Base-by-base conservation (phyloP, 768 basidiomycete species). In the Suillus ampliporus region DNA sequence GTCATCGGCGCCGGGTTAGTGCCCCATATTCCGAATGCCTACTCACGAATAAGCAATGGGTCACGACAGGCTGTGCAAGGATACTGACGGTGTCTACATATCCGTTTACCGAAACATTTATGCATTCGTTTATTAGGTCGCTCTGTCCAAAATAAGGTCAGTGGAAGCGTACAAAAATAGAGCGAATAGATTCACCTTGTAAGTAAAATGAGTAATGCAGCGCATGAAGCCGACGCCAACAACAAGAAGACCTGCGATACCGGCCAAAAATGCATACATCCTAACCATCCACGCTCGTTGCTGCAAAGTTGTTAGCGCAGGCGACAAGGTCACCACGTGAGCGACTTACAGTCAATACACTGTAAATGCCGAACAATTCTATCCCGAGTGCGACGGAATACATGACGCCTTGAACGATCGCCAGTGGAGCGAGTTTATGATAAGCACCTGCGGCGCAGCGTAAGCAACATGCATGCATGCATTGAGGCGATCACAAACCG, bases 131-230 rank as follows among this genome's bases (percentile, higher is more conserved):
- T 28, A 94, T 80, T 60, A 92, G 78, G 34, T 85, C 82, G 53
- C 77, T 76, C 91, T 91, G 62, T 1, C 41, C 57, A 21, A 56
- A 31, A 31, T 31, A 31, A 9, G 2, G 51, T 28, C 21, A 21
- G 14, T 46, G 23, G 47, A 31, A 5, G 60, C 10, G 50, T 37
- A 11, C 19, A 4, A 40, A n/a, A 15, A 53, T 10, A 46, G 11
- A 23, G 11, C n/a, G 34, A 26, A 43, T 0, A 69, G 76, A 26
- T 46, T 56, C 15, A 85, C 90, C 84, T 91, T 92, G 77, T 82
- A 81, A 0, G 78, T 79, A 66, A 91, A 92, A 68, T 94, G 91
- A 1, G 85, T 77, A 9, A 93, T 72, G 10, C 86, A 76, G 34
- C 85, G 81, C 64, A 88, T 68, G 44, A 92, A 65, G 8, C 83